Evolutionary conservation across 2,329 filamentous ascomycete species (phyloP).

Genomic region (Graphiopsis chlorocephala): DNA sequence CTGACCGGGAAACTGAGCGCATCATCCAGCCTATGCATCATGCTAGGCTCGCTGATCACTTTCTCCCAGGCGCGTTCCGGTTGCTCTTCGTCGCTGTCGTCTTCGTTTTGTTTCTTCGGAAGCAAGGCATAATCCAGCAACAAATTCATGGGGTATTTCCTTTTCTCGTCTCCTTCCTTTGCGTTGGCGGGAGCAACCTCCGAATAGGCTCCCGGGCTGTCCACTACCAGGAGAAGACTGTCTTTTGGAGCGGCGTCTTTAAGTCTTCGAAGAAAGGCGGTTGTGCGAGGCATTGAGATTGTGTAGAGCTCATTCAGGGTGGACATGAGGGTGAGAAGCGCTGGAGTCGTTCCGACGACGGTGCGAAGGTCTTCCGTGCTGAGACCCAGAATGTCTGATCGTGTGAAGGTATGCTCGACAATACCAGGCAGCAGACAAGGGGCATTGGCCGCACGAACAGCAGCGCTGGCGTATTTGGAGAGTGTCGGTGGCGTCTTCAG

Average conservation of each 20-base stretch:
- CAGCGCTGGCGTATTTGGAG: slow-evolving; percentile 48
- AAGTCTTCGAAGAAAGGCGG: slow-evolving; percentile 68
- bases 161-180: slow-evolving; percentile 39
- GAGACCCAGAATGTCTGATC: slow-evolving; percentile 51
- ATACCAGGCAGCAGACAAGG: slow-evolving; percentile 34
- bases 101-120: slow-evolving; percentile 20
- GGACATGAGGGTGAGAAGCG: slow-evolving; percentile 80
- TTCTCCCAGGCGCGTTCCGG: slow-evolving; percentile 64
- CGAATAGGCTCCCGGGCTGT: slow-evolving; percentile 92
- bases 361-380: slow-evolving; percentile 33
- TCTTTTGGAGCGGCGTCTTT: slow-evolving; percentile 57
- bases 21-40: slow-evolving; percentile 74
- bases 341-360: slow-evolving; percentile 22
- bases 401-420: slow-evolving; percentile 44
- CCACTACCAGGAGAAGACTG: slow-evolving; percentile 76
- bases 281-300: slow-evolving; percentile 69
- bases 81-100: slow-evolving; percentile 19
- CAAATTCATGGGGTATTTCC: slow-evolving; percentile 91
- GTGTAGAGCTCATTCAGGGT: slow-evolving; percentile 95
- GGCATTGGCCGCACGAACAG: slow-evolving; percentile 41
- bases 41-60: slow-evolving; percentile 69
- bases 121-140: slow-evolving; percentile 79
- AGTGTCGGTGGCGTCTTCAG: slow-evolving; percentile 52
- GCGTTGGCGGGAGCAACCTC: slow-evolving; percentile 60
- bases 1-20: slow-evolving; percentile 73